Base-by-base conservation (phyloP, 768 basidiomycete species). In the Xerocomus brunneocitrinus region DNA sequence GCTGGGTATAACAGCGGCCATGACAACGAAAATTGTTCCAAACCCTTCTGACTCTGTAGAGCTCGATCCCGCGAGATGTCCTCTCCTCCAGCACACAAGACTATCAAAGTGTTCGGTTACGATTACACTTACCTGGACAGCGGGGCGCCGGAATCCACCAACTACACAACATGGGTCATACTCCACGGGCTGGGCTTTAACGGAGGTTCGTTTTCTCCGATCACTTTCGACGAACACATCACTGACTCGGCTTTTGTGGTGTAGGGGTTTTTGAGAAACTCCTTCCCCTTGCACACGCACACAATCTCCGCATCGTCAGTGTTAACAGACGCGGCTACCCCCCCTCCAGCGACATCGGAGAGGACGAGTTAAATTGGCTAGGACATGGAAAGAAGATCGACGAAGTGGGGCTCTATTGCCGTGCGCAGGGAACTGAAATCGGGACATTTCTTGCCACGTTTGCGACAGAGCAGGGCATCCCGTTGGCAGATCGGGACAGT, bases 291-390 rank as follows among this genome's bases (percentile, higher is more conserved):
- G 66, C 65, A 1, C 56, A 34, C 31, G 25, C 30, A 3, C 64
- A 68, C 54, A 40, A 61, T 24, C 56, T 61, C 8, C 64, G 65
- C 27, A 58, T 66, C 30, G 49, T 66, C 47, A 55, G 62, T 14
- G 16, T 66, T 12, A 57, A 68, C 38, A 55, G 65, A 44, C 67
- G 67, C 5, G 67, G 64, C 2, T 68, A 66, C 14, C 2, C 47
- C 1, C 66, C 66, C 7, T 66, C 64, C 14, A 66, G 66, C n/a
- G 34, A 45, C 24, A 61, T 66, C 25, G 14, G 31, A 14, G 52
- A 63, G 5, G 39, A 50, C 1, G 62, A 63, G 10, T 3, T 63
- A 5, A 4, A 27, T 0, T 24, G 49, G 14, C 24, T 64, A 39
- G 62, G 62, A 3, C 22, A 7, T 3, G 45, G 45, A 27, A 64